Base-by-base conservation (phyloP, 164 flowering plant species). In the Saururus chinensis region DNA sequence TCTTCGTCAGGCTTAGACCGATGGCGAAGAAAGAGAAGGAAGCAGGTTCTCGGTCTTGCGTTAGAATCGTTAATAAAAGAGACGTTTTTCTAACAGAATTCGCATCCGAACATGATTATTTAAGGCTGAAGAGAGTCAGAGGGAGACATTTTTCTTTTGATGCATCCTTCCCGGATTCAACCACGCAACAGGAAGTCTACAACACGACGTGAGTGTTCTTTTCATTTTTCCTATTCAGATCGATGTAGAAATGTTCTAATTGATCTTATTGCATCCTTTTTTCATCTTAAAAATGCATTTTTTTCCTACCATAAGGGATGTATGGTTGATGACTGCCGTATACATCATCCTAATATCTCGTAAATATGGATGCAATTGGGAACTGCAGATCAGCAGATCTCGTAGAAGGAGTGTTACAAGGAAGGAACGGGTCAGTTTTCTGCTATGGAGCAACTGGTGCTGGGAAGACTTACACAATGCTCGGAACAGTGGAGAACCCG, bases 401-500 rank as follows among this genome's bases (percentile, higher is more conserved):
- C 42, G 90, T 92, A 9, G 98, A 92, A 72, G 86, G 85, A 59
- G 96, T 92, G 59, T 65, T 88, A 67, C 90, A 86, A 61, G 98
- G 98, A 37, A 80, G 85, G 69, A 92, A 92, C 66, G 98, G 98
- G 1, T 85, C 98, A 1, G 98, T 92, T 1, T 92, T 92, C 74
- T 92, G 98, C 71, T 92, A 88, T 65, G 98, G 98, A 14, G 96
- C 98, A 22, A 92, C 98, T 5, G 98, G 98, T 66, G 98, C 98
- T 64, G 98, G 98, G 25, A 92, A 92, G 73, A 92, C 98, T 0
- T 82, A 88, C 71, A 92, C 98, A 30, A 92, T 92, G 98, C 81
- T 92, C 0, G 98, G 98, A 19, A 88, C 98, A 7, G 61, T 84
- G 57, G 95, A 87, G 62, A 86, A 81, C 70, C 98, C 96, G 0